Base-by-base conservation (phyloP, 768 basidiomycete genomes). In the Leccinum arenicola region DNA sequence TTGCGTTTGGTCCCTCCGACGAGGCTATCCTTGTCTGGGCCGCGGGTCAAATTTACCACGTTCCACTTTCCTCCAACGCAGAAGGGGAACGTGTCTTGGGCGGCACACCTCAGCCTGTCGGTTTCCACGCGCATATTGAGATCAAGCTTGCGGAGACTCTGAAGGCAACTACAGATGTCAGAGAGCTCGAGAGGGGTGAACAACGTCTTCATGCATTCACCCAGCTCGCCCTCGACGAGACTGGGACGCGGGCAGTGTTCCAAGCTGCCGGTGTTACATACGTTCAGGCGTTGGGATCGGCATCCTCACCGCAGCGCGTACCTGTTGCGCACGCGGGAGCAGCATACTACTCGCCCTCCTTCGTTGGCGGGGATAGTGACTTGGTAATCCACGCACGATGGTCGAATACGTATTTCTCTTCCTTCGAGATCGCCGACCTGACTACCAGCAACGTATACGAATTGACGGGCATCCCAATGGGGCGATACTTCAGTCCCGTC, bases 261-360 rank as follows among this genome's bases (percentile, higher is more conserved):
- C 82, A 88, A 71, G 88, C 82, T n/a, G 85, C 84, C 8, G 88
- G 88, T 1, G 61, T 67, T 52, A 72, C 68, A 17, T 72, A 72
- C 23, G 48, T 63, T 52, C 70, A 72, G 49, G 50, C 11, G 15
- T n/a, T 69, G 53, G 65, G 57, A 33, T 65, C 73, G 6, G 61
- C 69, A 3, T 68, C 74, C 5, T 61, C 53, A 7, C 74, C 76
- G 36, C 76, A 82, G 8, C 65, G 64, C 3, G 70, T 78, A 11
- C 87, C 87, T 8, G 77, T 80, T n/a, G 69, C 81, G 5, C 68
- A 84, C 54, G 57, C 77, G 11, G 69, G 71, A 6, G 76, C 74
- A 33, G 74, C 84, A 2, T 89, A 91, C 64, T 87, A 86, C 61
- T 87, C 88, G 0, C 88, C 88, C 2, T 78, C 82, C 5, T 89